Conservation (phyloP, 2,329 filamentous ascomycete genomes). For the Lachnellula suecica region DNA sequence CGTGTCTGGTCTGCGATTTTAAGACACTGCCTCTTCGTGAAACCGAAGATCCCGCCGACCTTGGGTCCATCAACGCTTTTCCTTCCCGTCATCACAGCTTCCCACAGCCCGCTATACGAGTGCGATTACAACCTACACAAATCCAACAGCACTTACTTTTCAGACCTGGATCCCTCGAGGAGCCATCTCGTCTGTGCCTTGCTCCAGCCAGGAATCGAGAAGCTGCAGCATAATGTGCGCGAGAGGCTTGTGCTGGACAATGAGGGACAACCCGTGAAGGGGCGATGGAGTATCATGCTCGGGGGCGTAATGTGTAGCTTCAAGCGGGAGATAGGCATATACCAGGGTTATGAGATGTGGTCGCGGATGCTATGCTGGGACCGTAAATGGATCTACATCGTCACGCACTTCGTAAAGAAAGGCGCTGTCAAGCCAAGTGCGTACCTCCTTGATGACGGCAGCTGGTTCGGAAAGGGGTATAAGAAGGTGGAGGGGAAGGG, state of each 20-base stretch:
- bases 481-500: constrained; percentile 38
- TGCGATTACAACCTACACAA: constrained; percentile 75
- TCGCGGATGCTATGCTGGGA: constrained; percentile 72
- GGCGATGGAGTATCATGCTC: constrained; percentile 62
- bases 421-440: constrained; percentile 54
- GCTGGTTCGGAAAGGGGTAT: constrained; percentile 39
- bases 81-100: constrained; percentile 56
- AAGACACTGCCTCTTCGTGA: constrained; percentile 42
- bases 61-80: constrained; percentile 49
- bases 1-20: constrained; percentile 47
- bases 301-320: constrained; percentile 75
- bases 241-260: constrained; percentile 45
- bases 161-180: constrained; percentile 70
- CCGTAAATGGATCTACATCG: constrained; percentile 76
- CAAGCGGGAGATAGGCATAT: constrained; percentile 70
- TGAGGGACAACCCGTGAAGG: constrained; percentile 47
- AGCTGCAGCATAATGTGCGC: constrained; percentile 47
- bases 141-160: constrained; percentile 69
- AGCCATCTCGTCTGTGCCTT: constrained; percentile 76
- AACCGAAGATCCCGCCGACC: constrained; percentile 34
- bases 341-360: constrained; percentile 72
- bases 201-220: constrained; percentile 56
- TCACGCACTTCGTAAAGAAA: constrained; percentile 70
- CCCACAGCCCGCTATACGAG: constrained; percentile 60
- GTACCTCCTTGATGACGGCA: constrained; percentile 40